A percentile compares a stretch with the other conserved stretches of the same genome.
phyloP scores from a whole-genome alignment of 441 rosid species.

The Euphorbia schlechtendalii region DNA sequence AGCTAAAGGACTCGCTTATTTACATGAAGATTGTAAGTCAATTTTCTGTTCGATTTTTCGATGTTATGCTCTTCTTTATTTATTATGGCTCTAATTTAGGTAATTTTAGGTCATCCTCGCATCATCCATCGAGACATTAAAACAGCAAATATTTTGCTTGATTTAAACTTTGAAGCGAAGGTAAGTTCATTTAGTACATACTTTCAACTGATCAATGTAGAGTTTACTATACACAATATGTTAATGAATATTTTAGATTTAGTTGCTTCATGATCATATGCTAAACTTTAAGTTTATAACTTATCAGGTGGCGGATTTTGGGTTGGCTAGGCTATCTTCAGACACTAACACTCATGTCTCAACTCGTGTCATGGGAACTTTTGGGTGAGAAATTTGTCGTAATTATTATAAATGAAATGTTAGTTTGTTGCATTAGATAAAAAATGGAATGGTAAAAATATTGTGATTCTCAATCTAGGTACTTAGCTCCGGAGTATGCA shows the following conservation, averaged over 20 bases:
- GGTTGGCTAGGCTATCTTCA: constrained; percentile 69
- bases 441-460: background rate
- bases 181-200: constrained; percentile 23
- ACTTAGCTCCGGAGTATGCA: constrained; percentile 95
- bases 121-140: constrained; percentile 89
- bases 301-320: constrained; percentile 77
- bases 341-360: constrained; percentile 76
- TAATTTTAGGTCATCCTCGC: constrained; percentile 60
- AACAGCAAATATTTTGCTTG: constrained; percentile 75
- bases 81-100: background rate
- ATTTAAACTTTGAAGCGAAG: constrained; percentile 55
- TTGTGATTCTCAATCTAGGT: constrained; percentile 32
- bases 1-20: constrained; percentile 83
- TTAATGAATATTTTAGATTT: background rate
- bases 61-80: no score
- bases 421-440: no score
- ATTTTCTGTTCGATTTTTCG: no score
- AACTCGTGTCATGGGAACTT: constrained; percentile 94
- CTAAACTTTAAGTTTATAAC: background rate
- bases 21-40: constrained; percentile 83
- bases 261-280: background rate
- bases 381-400: constrained; percentile 46
- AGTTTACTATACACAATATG: background rate
- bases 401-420: background rate
- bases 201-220: no score